A percentile compares a stretch with the other conserved stretches of the same genome.
These are phyloP conservation scores for Paramecium sexaurelia DNA, from an alignment of 73 alveolate species.

Conservation along the genomic window DNA sequence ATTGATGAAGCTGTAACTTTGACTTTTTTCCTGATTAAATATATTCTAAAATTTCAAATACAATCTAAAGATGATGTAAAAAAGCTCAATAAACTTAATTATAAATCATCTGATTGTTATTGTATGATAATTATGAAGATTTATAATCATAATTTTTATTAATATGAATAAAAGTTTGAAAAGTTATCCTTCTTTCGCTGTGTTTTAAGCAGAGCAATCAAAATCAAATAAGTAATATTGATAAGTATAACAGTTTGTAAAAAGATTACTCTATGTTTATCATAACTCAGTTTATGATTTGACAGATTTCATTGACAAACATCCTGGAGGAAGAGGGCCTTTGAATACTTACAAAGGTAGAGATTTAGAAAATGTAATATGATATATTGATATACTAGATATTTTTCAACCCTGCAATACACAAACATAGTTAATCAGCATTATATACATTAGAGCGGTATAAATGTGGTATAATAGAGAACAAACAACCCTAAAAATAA, in stretches of 20 bases:
- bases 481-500: background rate
- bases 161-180: background rate
- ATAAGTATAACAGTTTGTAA: background rate
- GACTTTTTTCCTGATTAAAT: too few species aligned
- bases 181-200: constrained; percentile 6
- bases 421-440: background rate
- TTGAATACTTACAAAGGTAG: constrained; percentile 18
- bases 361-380: constrained; percentile 1
- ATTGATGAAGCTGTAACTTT: too few species aligned
- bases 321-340: constrained; percentile 61
- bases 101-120: background rate
- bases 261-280: constrained; percentile 43
- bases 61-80: background rate
- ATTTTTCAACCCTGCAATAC: constrained; percentile 5
- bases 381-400: background rate
- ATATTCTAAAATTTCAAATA: too few species aligned
- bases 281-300: constrained; percentile 65
- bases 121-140: background rate
- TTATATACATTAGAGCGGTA: background rate
- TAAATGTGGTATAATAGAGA: constrained; percentile 17
- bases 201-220: background rate
- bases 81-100: background rate
- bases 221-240: constrained; percentile 8
- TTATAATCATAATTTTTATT: background rate
- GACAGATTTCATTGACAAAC: constrained; percentile 25